These are phyloP conservation scores for Apophysomyces ossiformis DNA, from an alignment of 371 early-diverging fungal genomes.

Conservation along the genomic window DNA sequence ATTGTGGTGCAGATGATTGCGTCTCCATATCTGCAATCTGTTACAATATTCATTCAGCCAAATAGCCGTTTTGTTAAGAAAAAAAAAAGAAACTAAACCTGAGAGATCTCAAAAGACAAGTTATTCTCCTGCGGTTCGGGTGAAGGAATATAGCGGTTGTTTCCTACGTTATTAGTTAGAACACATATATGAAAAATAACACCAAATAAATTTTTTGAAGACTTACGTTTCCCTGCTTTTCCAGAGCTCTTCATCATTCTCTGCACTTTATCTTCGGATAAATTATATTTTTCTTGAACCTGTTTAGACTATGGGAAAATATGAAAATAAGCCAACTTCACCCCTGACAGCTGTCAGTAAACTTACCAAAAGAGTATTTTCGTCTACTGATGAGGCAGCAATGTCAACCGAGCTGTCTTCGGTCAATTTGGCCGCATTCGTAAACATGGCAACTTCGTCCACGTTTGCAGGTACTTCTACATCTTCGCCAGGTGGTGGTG, in stretches of 20 bases:
- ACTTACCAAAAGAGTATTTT: conserved; percentile 18
- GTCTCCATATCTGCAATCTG: conserved; percentile 33
- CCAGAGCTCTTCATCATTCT: conserved; percentile 59
- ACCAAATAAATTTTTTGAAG: neutral
- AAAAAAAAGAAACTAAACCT: conserved; percentile 37
- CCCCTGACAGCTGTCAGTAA: too few species aligned
- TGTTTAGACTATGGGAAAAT: conserved; percentile 46
- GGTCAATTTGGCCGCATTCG: conserved; percentile 20
- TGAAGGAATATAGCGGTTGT: conserved; percentile 20
- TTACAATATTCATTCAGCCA: neutral
- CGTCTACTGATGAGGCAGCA: conserved; percentile 2
- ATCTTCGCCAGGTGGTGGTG: conserved; percentile 25
- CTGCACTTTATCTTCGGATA: conserved; percentile 61
- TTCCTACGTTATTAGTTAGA: conserved; percentile 11
- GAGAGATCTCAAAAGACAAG: conserved; percentile 41
- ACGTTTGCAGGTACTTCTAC: conserved; percentile 45
- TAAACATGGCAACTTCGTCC: conserved; percentile 56
- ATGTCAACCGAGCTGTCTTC: conserved; percentile 8
- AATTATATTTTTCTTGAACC: conserved; percentile 65
- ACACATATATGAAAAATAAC: conserved; percentile 3
- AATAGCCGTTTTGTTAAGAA: too few species aligned
- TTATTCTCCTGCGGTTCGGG: conserved; percentile 40
- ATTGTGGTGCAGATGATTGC: conserved; percentile 20
- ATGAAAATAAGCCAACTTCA: conserved; percentile 1
- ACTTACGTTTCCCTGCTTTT: conserved; percentile 40